These are phyloP conservation scores for Auricularia auricula-judae DNA, from an alignment of 768 basidiomycete genomes.

Conservation along the genomic window DNA sequence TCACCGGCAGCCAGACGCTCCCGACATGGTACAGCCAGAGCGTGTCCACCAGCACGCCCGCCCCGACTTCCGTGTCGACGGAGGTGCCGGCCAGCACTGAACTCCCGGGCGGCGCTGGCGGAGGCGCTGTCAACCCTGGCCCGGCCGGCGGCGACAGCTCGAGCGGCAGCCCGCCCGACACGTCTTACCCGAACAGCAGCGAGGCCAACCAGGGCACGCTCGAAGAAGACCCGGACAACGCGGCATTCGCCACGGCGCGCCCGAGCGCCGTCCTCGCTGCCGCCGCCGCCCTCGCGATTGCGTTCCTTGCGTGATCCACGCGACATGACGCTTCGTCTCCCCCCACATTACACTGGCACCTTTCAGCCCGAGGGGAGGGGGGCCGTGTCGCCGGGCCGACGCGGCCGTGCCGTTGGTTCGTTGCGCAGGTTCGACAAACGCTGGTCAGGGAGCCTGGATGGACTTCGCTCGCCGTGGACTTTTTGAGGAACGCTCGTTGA, in stretches of 20 bases:
- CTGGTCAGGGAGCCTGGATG: not conserved
- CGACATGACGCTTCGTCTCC: not conserved
- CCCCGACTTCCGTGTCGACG: not conserved
- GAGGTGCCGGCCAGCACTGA: not conserved
- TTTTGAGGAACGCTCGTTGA: too few species aligned
- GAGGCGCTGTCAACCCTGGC: not conserved
- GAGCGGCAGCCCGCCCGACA: not conserved
- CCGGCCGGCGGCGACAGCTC: not conserved
- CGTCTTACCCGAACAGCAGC: not conserved
- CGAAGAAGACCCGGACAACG: not conserved
- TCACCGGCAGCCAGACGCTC: not conserved
- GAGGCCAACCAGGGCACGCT: not conserved
- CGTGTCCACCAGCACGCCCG: not conserved
- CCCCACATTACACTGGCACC: not conserved
- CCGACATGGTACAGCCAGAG: not conserved
- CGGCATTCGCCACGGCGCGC: not conserved
- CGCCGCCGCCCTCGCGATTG: not conserved
- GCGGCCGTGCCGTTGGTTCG: not conserved
- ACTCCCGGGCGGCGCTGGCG: constrained; percentile 13
- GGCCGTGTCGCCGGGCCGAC: not conserved
- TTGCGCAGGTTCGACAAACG: not conserved
- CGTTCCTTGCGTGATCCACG: not conserved
- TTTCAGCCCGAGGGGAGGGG: not conserved
- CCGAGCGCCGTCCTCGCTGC: not conserved
- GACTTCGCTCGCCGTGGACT: too few species aligned